Percentiles rank a stretch among this genome's conserved stretches.
phyloP scores from a whole-genome alignment of 2,329 filamentous ascomycete species.

The Beauveria bassiana region DNA sequence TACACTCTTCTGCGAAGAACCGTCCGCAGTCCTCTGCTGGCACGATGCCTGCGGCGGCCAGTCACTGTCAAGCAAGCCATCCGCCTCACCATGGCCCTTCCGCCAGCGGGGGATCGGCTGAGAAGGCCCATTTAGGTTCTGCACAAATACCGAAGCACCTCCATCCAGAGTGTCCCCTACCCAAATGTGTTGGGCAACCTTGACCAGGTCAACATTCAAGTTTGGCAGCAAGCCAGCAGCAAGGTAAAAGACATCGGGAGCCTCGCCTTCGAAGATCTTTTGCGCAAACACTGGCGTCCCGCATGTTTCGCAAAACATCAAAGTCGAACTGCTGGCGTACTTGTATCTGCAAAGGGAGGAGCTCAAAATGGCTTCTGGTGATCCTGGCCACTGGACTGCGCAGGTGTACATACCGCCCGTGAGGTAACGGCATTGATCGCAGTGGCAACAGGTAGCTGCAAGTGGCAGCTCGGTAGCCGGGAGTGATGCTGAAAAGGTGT shows the following conservation, averaged over 20 bases:
- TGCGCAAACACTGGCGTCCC: conserved; percentile 36
- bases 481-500: conserved; percentile 30
- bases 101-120: conserved; percentile 20
- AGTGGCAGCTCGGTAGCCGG: conserved; percentile 32
- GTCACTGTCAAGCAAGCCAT: conserved; percentile 17
- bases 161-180: conserved; percentile 45
- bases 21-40: conserved; percentile 13
- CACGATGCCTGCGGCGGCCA: conserved; percentile 22
- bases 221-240: conserved; percentile 32
- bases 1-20: conserved; percentile 18
- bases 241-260: conserved; percentile 19
- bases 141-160: conserved; percentile 40
- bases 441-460: conserved; percentile 36
- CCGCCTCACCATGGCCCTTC: conserved; percentile 18
- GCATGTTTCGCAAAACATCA: conserved; percentile 36
- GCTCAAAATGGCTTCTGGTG: conserved; percentile 17
- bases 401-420: conserved; percentile 36
- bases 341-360: conserved; percentile 26
- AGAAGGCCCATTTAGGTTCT: conserved; percentile 24
- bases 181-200: conserved; percentile 32
- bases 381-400: conserved; percentile 29
- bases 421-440: conserved; percentile 38
- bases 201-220: conserved; percentile 21
- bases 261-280: conserved; percentile 2
- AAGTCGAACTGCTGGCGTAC: conserved; percentile 24